phyloP scores from a whole-genome alignment of 768 basidiomycete genomes.

The Clavulina sp. region DNA sequence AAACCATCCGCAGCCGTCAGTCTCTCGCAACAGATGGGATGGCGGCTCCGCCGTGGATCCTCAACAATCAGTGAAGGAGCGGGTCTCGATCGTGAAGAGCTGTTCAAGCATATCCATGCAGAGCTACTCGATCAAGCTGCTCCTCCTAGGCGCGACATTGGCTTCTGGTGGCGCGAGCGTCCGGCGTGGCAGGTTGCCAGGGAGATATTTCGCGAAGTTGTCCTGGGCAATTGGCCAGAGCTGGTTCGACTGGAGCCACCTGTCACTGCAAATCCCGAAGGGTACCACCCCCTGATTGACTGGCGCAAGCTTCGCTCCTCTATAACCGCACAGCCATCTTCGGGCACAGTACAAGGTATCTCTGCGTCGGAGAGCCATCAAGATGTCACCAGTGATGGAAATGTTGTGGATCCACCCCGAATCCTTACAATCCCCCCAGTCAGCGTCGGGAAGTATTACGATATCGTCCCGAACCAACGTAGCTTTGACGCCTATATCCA shows the following conservation, averaged over 20 bases:
- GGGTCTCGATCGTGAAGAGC: neutral
- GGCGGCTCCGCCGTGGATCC: neutral
- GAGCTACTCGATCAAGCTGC: neutral
- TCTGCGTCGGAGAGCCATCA: slow-evolving; percentile 2
- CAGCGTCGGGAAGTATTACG: slow-evolving; percentile 16
- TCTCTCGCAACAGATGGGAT: neutral
- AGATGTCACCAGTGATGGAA: neutral
- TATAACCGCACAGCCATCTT: neutral
- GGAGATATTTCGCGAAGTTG: slow-evolving; percentile 34
- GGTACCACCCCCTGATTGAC: slow-evolving; percentile 9
- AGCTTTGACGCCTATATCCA: slow-evolving; percentile 43
- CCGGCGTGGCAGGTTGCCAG: slow-evolving; percentile 32
- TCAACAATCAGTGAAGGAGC: neutral
- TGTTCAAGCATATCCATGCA: neutral
- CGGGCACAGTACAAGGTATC: slow-evolving; percentile 1
- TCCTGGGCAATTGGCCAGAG: slow-evolving; percentile 40
- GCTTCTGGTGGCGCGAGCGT: slow-evolving; percentile 27
- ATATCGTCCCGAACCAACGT: slow-evolving; percentile 32
- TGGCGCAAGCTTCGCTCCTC: neutral
- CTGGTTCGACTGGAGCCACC: slow-evolving; percentile 22
- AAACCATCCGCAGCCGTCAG: neutral
- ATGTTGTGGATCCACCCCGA: neutral
- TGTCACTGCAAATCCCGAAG: slow-evolving; percentile 19
- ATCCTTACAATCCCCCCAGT: slow-evolving; percentile 6
- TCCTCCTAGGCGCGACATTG: neutral